These are phyloP conservation scores for Ustulina deusta DNA, from an alignment of 2,329 filamentous ascomycete genomes.

Conservation along the genomic window DNA sequence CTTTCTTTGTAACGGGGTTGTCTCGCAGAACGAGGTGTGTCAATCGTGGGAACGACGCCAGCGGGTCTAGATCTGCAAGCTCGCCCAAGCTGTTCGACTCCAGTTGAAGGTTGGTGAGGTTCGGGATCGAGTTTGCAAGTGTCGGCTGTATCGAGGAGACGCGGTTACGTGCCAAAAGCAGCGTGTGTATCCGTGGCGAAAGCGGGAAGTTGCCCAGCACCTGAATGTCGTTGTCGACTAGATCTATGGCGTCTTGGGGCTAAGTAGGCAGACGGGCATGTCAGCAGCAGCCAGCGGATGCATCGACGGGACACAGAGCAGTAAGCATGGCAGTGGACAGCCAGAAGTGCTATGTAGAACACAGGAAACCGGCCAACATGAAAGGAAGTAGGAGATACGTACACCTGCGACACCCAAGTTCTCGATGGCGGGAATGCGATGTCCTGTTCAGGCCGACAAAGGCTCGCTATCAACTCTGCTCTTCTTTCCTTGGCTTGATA, in stretches of 20 bases:
- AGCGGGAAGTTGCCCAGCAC: constrained; percentile 92
- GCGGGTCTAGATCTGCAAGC: constrained; percentile 86
- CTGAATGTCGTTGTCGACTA: constrained; percentile 97
- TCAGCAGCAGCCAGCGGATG: constrained; percentile 20
- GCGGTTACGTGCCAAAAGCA: constrained; percentile 91
- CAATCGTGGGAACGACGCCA: constrained; percentile 75
- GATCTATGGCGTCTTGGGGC: constrained; percentile 97
- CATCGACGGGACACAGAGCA: not conserved
- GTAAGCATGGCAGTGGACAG: not conserved
- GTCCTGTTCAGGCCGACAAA: constrained; percentile 77
- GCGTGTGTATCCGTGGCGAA: constrained; percentile 85
- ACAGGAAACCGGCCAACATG: constrained; percentile 10
- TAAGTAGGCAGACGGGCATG: constrained; percentile 52
- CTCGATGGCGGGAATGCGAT: constrained; percentile 97
- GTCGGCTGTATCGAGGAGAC: constrained; percentile 83
- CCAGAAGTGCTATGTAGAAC: not conserved
- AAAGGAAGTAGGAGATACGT: constrained; percentile 41
- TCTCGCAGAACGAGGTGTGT: constrained; percentile 85
- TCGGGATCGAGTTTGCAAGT: constrained; percentile 81
- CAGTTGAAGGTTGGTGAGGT: constrained; percentile 83
- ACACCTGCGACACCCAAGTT: constrained; percentile 96
- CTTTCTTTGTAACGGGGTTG: constrained; percentile 91
- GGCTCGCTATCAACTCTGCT: constrained; percentile 86
- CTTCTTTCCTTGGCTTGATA: constrained; percentile 51
- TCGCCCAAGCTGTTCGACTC: constrained; percentile 85